These are phyloP conservation scores for Thermothielavioides terrestris DNA, from an alignment of 495 filamentous ascomycete genomes.

Conservation along the genomic window DNA sequence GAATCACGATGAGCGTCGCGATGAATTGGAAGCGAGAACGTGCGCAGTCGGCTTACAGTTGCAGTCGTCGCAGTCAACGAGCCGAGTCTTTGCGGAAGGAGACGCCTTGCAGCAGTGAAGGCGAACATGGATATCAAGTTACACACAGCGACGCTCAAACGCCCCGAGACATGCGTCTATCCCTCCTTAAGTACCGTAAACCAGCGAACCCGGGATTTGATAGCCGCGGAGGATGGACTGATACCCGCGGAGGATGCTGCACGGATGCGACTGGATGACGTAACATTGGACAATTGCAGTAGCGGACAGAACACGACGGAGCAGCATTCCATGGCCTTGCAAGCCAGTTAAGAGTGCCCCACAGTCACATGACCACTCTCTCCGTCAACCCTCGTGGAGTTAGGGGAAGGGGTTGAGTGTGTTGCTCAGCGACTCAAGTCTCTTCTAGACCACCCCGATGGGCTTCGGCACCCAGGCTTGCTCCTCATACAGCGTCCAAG, in stretches of 20 bases:
- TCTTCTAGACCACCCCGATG: constrained; percentile 44
- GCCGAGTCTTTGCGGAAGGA: neutral
- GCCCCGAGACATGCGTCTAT: too few species aligned
- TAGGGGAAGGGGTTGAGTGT: neutral
- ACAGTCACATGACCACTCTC: constrained; percentile 12
- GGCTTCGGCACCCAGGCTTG: constrained; percentile 52
- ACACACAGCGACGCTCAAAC: too few species aligned
- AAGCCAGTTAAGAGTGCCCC: neutral
- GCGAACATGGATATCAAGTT: constrained; percentile 20
- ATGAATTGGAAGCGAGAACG: neutral
- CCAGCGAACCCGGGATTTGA: neutral
- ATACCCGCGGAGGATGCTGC: neutral
- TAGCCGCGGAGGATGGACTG: neutral
- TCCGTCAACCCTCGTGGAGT: neutral
- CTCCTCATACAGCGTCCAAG: constrained; percentile 47
- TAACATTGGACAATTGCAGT: constrained; percentile 1
- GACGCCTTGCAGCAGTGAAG: constrained; percentile 19
- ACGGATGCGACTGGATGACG: neutral
- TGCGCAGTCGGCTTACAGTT: neutral
- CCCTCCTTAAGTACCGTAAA: neutral
- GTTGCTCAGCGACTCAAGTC: neutral
- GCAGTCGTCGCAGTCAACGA: neutral
- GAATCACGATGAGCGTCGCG: neutral
- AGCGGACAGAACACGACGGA: neutral
- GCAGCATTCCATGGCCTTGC: neutral